Evolutionary conservation across 176 grass and related monocot genomes (phyloP).

Genomic region (Luzula sylvatica): DNA sequence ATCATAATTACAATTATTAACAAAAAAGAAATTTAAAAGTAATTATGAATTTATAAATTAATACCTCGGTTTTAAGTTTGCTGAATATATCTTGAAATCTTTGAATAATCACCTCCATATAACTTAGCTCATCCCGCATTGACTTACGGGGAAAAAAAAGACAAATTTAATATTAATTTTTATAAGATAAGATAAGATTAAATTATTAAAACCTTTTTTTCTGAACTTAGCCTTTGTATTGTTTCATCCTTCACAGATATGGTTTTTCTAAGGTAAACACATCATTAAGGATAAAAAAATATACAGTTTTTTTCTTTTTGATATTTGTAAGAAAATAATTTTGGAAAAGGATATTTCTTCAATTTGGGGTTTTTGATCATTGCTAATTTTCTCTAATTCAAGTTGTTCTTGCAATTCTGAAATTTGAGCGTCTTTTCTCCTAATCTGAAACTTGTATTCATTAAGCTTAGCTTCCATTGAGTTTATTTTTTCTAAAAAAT

Average conservation of each 20-base stretch:
- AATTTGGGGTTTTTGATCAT: slow-evolving; percentile 36
- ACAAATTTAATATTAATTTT: slow-evolving; percentile 1
- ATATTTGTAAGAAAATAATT: neutral
- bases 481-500: slow-evolving; percentile 45
- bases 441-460: slow-evolving; percentile 52
- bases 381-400: slow-evolving; percentile 48
- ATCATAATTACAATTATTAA: neutral
- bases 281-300: slow-evolving; percentile 38
- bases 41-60: neutral
- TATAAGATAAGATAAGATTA: neutral
- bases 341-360: slow-evolving; percentile 74
- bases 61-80: slow-evolving; percentile 25
- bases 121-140: slow-evolving; percentile 45
- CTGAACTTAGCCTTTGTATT: slow-evolving; percentile 58
- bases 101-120: slow-evolving; percentile 35
- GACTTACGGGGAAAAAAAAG: slow-evolving; percentile 26
- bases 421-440: slow-evolving; percentile 45
- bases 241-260: slow-evolving; percentile 58
- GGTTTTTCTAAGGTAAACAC: slow-evolving; percentile 67
- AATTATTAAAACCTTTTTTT: slow-evolving; percentile 53
- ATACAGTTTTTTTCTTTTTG: neutral
- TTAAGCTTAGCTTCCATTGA: slow-evolving; percentile 60
- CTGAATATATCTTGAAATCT: slow-evolving; percentile 27
- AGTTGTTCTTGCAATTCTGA: slow-evolving; percentile 48
- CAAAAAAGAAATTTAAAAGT: neutral